These are phyloP conservation scores for Cadophora sp. DNA, from an alignment of 2,329 filamentous ascomycete genomes.

Conservation along the genomic window DNA sequence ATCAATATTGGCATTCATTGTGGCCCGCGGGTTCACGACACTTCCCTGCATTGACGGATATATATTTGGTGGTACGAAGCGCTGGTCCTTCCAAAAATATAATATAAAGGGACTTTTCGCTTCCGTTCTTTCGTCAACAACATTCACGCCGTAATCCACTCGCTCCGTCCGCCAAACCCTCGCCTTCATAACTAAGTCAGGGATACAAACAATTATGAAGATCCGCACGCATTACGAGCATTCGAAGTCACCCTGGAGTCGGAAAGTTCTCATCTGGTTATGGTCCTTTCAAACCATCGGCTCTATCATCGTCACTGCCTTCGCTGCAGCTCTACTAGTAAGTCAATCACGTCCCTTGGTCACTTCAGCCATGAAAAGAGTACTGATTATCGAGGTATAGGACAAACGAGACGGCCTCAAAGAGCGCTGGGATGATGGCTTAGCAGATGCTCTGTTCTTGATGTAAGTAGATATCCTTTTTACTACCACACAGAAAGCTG, in stretches of 20 bases:
- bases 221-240: slow-evolving; percentile 2
- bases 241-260: slow-evolving; percentile 1
- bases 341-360: neutral
- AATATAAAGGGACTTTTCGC: neutral
- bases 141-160: neutral
- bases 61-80: neutral
- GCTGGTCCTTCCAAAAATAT: neutral
- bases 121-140: neutral
- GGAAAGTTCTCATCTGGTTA: neutral
- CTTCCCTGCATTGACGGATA: neutral
- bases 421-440: neutral
- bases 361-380: neutral
- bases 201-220: neutral
- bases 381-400: neutral
- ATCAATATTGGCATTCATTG: slow-evolving; percentile 12
- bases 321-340: slow-evolving; percentile 8
- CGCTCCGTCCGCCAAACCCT: neutral
- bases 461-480: neutral
- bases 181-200: too few relatives aligned
- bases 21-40: neutral
- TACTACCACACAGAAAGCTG: neutral
- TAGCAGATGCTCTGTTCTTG: neutral
- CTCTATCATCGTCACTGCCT: slow-evolving; percentile 3
- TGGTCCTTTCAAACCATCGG: slow-evolving; percentile 9
- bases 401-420: neutral